These are phyloP conservation scores for Saprolegnia diclina DNA, from an alignment of 352 stramenopile genomes.

Conservation along the genomic window DNA sequence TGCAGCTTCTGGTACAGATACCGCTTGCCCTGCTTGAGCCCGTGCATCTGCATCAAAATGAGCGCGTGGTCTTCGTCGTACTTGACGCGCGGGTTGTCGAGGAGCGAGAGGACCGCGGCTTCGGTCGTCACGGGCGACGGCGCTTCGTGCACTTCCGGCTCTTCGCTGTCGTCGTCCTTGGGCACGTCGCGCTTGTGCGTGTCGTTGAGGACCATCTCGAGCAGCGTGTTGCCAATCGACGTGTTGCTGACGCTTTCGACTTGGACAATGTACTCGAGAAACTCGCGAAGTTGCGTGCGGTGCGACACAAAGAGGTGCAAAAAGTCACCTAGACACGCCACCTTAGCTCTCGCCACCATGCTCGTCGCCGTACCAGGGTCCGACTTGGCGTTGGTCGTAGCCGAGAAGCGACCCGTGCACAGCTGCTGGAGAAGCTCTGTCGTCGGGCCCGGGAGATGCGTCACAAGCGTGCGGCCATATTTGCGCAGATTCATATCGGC, in stretches of 20 bases:
- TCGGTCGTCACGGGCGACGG: constrained; percentile 37
- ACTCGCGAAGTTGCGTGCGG: constrained; percentile 80
- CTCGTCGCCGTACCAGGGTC: constrained; percentile 36
- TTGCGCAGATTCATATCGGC: constrained; percentile 81
- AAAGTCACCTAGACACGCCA: constrained; percentile 57
- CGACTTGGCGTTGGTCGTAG: constrained; percentile 56
- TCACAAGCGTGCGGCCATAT: constrained; percentile 86
- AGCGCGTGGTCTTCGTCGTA: constrained; percentile 92
- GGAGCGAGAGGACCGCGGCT: constrained; percentile 76
- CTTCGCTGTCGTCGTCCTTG: constrained; percentile 33
- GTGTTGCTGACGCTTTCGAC: constrained; percentile 83
- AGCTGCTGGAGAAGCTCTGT: constrained; percentile 87
- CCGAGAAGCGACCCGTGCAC: constrained; percentile 78
- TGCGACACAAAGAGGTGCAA: constrained; percentile 91
- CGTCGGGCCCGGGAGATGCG: constrained; percentile 75
- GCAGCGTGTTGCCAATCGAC: constrained; percentile 83
- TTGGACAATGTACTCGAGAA: constrained; percentile 86
- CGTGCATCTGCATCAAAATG: constrained; percentile 89
- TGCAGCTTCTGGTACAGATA: constrained; percentile 93
- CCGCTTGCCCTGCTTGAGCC: constrained; percentile 89
- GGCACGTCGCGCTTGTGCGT: not conserved
- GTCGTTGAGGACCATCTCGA: constrained; percentile 85
- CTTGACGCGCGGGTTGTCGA: constrained; percentile 84
- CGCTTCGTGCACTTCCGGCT: constrained; percentile 43
- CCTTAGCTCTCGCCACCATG: not conserved